Conservation (phyloP, 2,329 filamentous ascomycete species). For the Colletotrichum sansevieriae region DNA sequence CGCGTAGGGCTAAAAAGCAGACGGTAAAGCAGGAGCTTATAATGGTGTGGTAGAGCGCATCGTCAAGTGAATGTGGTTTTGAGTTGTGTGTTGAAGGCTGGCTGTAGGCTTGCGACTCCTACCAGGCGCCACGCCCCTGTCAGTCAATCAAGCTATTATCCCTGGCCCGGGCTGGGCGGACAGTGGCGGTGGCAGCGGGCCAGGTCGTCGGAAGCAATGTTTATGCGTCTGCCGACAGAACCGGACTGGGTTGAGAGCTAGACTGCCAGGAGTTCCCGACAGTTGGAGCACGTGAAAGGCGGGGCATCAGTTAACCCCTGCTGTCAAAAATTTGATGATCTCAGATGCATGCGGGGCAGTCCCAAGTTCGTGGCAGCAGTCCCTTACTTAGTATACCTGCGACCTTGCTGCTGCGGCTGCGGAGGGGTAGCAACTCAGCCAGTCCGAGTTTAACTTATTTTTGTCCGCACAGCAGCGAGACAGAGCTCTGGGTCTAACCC, state of each 20-base stretch:
- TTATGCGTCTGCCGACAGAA: conserved; percentile 25
- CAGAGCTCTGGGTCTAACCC: too few relatives aligned
- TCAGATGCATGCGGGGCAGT: conserved; percentile 42
- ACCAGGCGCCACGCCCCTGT: neutral
- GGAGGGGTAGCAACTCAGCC: conserved; percentile 18
- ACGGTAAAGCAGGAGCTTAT: conserved; percentile 19
- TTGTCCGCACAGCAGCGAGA: neutral
- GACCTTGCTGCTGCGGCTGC: neutral
- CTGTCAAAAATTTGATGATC: conserved; percentile 41
- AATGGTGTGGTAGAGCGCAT: conserved; percentile 14
- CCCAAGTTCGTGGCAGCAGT: neutral
- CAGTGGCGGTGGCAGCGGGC: neutral
- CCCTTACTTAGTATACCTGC: conserved; percentile 8
- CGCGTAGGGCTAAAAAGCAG: neutral
- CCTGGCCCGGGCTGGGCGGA: conserved; percentile 9
- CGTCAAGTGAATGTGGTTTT: conserved; percentile 9
- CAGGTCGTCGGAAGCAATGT: conserved; percentile 14
- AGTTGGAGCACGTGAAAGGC: conserved; percentile 38
- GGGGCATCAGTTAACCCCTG: conserved; percentile 39
- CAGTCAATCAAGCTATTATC: conserved; percentile 34
- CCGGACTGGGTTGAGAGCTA: neutral
- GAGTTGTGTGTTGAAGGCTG: conserved; percentile 1
- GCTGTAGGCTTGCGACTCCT: conserved; percentile 11
- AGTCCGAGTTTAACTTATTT: conserved; percentile 14
- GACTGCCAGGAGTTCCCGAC: neutral